Evolutionary conservation across 768 basidiomycete species (phyloP), one percentile per base, ranked within the genome.

Genomic region (Coprinellus aureogranulatus): DNA sequence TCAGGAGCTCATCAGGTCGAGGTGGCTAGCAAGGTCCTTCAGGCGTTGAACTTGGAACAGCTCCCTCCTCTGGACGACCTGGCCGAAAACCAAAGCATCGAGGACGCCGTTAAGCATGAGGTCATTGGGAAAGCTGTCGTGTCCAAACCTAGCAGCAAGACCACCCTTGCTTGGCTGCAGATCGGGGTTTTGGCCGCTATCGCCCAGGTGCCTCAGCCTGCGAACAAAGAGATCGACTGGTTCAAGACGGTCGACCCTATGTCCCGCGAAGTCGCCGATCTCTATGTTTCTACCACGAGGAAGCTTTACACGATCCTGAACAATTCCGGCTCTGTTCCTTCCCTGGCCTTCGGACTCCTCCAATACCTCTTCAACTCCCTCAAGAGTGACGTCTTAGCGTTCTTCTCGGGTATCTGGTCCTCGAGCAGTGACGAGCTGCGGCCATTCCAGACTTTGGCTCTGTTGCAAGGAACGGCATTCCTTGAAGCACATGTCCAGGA

Each of bases 401-500:
- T 99, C 76, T 81, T 99, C 11, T 83, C 88, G 0, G 88, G 90
- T 0, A 66, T 89, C 25, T 92, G 89, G 81, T 64, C 67, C 0
- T 60, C 67, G 10, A 53, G 65, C 14, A 60, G 66, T 10, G 65
- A 70, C 22, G 64, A 67, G 16, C 60, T 65, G 9, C 64, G 60
- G 30, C 59, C 71, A 2, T 77, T 77, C 58, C 78, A 72, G 56
- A 71, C 79, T 2, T 77, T 85, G 1, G 86, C 93, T 0, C 74
- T 98, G 9, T 74, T 80, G 4, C 94, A 98, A 67, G 85, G 86
- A 20, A 76, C 81, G 2, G 91, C 93, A 0, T 95, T 95, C 70
- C 69, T 98, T 12, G 79, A 85, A 47, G 92, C 94, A 0, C 86
- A 92, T 69, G 67, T 78, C 1, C 65, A 75, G 2, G 74, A 80